Evolutionary conservation across 2,329 filamentous ascomycete species (phyloP).

Genomic region (Aspergillus versicolor): DNA sequence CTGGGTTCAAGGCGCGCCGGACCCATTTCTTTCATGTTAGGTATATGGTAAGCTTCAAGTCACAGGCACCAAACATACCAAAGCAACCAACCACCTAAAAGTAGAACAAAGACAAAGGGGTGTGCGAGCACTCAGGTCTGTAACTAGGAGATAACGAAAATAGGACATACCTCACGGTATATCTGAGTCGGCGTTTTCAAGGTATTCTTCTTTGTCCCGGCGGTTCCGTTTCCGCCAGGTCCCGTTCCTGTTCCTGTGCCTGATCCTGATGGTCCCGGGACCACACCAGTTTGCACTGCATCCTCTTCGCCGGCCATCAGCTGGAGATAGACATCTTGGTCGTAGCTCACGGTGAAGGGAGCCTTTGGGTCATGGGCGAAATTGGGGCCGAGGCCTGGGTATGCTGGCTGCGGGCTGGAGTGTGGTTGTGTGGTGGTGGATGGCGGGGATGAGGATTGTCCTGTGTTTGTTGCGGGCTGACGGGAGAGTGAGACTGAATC

Average conservation of each 20-base stretch:
- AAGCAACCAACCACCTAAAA: background rate
- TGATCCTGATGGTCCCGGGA: too few relatives aligned
- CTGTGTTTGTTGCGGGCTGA: background rate
- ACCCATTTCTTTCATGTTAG: conserved; percentile 26
- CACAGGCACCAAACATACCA: background rate
- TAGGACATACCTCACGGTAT: conserved; percentile 27
- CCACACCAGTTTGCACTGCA: background rate
- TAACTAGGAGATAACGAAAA: background rate
- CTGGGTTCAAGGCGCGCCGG: conserved; percentile 27
- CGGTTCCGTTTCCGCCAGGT: background rate
- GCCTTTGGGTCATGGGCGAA: conserved; percentile 19
- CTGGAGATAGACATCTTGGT: conserved; percentile 33
- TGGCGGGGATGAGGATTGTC: background rate
- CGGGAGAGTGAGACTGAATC: background rate
- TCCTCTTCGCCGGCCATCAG: conserved; percentile 22
- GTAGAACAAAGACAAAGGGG: background rate
- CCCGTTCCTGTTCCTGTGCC: conserved; percentile 7
- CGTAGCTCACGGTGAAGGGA: conserved; percentile 26
- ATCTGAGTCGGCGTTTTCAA: conserved; percentile 30
- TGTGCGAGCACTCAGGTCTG: background rate
- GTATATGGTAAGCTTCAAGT: background rate
- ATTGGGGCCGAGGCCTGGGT: conserved; percentile 52
- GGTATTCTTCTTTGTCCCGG: conserved; percentile 13
- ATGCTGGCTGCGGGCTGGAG: conserved; percentile 21
- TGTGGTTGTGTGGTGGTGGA: background rate